Percentiles rank a stretch among this genome's conserved stretches.
These are phyloP conservation scores for Torulaspora franciscae DNA, from an alignment of 805 yeast genomes.

Conservation along the genomic window DNA sequence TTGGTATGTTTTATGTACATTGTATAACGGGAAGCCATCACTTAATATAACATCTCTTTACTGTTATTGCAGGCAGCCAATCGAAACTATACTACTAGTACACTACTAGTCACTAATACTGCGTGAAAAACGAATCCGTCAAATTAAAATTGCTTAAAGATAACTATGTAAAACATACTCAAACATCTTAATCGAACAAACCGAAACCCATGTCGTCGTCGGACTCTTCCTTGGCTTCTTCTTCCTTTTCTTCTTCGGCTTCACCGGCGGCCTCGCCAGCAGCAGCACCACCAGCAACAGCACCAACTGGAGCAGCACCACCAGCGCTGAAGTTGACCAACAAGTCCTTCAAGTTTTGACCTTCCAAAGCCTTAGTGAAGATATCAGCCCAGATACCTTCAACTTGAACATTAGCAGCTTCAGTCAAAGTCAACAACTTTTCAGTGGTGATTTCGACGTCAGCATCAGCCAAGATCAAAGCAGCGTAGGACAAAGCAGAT, in stretches of 20 bases:
- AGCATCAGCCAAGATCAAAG: slow-evolving; percentile 96
- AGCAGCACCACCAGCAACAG: slow-evolving; percentile 44
- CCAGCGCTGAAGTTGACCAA: slow-evolving; percentile 55
- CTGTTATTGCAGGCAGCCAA: slow-evolving; percentile 2
- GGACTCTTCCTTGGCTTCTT: slow-evolving; percentile 62
- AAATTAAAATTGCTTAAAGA: slow-evolving; percentile 11
- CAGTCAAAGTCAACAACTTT: slow-evolving; percentile 66
- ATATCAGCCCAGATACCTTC: slow-evolving; percentile 79
- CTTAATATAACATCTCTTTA: slow-evolving; percentile 25
- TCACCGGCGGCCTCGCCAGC: slow-evolving; percentile 47
- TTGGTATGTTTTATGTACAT: slow-evolving; percentile 29
- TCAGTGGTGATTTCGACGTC: slow-evolving; percentile 88
- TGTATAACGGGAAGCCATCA: slow-evolving; percentile 35
- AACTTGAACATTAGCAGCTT: slow-evolving; percentile 71
- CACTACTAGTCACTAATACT: too few relatives aligned
- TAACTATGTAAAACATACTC: slow-evolving; percentile 7
- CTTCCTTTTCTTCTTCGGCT: slow-evolving; percentile 59
- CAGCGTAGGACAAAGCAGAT: slow-evolving; percentile 95
- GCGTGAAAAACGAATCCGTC: background rate
- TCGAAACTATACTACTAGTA: background rate
- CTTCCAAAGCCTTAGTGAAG: slow-evolving; percentile 77
- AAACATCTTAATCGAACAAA: slow-evolving; percentile 66
- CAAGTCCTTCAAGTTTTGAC: slow-evolving; percentile 67
- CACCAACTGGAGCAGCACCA: slow-evolving; percentile 39
- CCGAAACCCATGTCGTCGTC: slow-evolving; percentile 92